Evolutionary conservation across 208 protist genomes (phyloP).

Genomic region (Crithidia sp.): DNA sequence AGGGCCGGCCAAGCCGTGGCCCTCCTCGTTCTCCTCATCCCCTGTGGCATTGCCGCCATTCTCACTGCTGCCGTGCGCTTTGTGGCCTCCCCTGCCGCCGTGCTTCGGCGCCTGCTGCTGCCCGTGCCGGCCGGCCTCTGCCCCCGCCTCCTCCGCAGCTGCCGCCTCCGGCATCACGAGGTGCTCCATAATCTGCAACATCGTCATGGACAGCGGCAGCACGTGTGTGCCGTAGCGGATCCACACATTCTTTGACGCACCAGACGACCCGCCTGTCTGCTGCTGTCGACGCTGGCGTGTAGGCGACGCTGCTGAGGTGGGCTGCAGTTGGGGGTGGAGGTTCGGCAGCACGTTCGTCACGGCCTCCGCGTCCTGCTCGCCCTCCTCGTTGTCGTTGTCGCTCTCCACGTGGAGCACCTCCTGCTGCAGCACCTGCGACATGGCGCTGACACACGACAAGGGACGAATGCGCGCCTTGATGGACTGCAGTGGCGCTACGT

Average conservation of each 20-base stretch:
- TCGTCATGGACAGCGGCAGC: conserved; percentile 79
- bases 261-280: background rate
- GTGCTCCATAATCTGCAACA: conserved; percentile 73
- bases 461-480: conserved; percentile 37
- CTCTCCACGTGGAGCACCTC: conserved; percentile 26
- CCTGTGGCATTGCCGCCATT: background rate
- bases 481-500: background rate
- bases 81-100: background rate
- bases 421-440: conserved; percentile 30
- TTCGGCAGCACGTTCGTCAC: conserved; percentile 29
- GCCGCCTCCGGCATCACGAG: conserved; percentile 26
- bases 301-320: background rate
- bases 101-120: background rate
- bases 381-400: conserved; percentile 16
- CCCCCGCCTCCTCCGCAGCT: conserved; percentile 2
- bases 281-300: background rate
- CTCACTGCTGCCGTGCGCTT: conserved; percentile 1
- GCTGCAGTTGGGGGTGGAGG: conserved; percentile 21
- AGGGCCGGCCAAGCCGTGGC: background rate
- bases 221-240: conserved; percentile 69
- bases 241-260: conserved; percentile 46
- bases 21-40: conserved; percentile 1
- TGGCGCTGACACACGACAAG: conserved; percentile 30
- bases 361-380: conserved; percentile 23
- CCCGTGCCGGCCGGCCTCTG: background rate